These are phyloP conservation scores for Scorias spongiosa DNA, from an alignment of 2,329 filamentous ascomycete genomes.

Conservation along the genomic window DNA sequence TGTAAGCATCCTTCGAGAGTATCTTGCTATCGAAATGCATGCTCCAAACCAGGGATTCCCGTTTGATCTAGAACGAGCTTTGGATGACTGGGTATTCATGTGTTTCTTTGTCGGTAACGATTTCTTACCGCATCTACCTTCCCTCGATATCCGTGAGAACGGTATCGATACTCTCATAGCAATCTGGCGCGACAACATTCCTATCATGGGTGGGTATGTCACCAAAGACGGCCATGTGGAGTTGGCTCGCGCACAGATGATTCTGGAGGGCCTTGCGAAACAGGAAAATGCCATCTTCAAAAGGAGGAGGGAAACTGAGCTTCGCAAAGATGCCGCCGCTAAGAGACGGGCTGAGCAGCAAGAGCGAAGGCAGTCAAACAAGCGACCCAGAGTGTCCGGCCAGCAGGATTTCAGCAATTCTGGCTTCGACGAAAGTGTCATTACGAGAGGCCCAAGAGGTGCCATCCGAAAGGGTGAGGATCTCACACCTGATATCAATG, in stretches of 20 bases:
- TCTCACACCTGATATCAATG: conserved; percentile 22
- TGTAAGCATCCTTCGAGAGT: conserved; percentile 80
- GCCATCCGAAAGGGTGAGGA: conserved; percentile 18
- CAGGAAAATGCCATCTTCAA: conserved; percentile 91
- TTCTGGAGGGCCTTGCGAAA: conserved; percentile 73
- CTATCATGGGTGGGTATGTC: conserved; percentile 84
- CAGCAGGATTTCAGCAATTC: conserved; percentile 7
- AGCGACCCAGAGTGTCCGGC: conserved; percentile 16
- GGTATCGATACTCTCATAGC: conserved; percentile 90
- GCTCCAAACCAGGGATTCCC: conserved; percentile 70
- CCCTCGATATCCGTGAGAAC: conserved; percentile 90
- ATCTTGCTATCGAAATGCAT: conserved; percentile 76
- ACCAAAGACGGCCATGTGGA: conserved; percentile 92
- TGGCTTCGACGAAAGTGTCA: conserved; percentile 18
- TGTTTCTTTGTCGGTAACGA: conserved; percentile 99
- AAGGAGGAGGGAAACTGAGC: conserved; percentile 70
- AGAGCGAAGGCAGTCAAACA: conserved; percentile 33
- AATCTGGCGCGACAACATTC: conserved; percentile 92
- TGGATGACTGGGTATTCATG: conserved; percentile 98
- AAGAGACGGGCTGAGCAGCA: conserved; percentile 65
- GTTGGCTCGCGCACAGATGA: conserved; percentile 70
- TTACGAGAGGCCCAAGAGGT: conserved; percentile 18
- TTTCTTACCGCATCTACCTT: conserved; percentile 93
- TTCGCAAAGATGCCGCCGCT: conserved; percentile 63
- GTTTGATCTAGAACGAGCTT: conserved; percentile 83